Evolutionary conservation across 306 rosid genomes (phyloP), one percentile per base, ranked within the genome.

Genomic region (Hippophae tibetana): DNA sequence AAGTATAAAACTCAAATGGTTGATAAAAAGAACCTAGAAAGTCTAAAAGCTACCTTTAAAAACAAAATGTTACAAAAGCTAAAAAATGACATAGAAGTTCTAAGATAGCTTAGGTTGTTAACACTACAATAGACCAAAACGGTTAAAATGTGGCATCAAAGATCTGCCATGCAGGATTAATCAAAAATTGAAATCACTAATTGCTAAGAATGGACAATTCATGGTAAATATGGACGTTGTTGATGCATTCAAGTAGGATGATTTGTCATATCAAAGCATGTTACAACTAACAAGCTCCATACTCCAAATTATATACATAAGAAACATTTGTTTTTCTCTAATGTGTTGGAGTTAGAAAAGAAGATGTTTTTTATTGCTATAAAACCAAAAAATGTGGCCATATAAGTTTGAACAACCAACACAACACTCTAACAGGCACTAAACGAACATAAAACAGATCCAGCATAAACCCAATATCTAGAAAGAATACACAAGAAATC

Each of bases 401-500:
- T 27, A 27, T 3, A 27, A 27, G 38, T 27, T 1, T 27, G 3
- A 27, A 1, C 38, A 27, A 27, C 38, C 2, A 27, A 27, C 18
- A 27, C 38, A 3, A 27, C 38, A 27, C 2, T 27, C 38, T 27
- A 27, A 27, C 2, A 0, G 38, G 38, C 38, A 27, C 1, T 27
- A 27, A 27, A 27, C 38, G 38, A 27, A 27, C 38, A 27, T 27
- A 27, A 2, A 27, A 2, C 3, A 27, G 38, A 27, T 27, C 38
- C 38, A 27, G 6, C 18, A 26, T 6, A 31, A 54, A 54, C 8
- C 5, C 26, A 54, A 52, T 56, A 26, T 18, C 18, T 0, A 18
- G 18, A 18, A 18, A 18, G 18, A 18, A 18, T 56, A 43, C 54
- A 71, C 43, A 68, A 44, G 51, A 63, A 75, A 73, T 23, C 9